A percentile compares a stretch with the other conserved stretches of the same genome.
Conservation (phyloP, 441 rosid genomes). For the Gossypium davidsonii region DNA sequence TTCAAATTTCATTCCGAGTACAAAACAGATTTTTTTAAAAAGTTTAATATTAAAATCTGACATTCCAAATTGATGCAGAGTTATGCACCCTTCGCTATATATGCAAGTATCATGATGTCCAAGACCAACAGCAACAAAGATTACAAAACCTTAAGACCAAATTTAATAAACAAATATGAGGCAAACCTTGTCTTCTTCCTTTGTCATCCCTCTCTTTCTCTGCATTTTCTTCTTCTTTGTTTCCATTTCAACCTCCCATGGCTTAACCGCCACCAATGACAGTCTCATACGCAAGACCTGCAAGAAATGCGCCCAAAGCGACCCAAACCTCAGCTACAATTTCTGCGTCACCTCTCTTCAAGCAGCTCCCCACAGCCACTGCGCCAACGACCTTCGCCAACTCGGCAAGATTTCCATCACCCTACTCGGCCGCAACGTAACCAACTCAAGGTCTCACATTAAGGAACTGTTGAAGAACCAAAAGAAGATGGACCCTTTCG, state of each 20-base stretch:
- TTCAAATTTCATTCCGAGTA: too few species aligned
- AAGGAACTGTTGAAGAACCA: constrained; percentile 27
- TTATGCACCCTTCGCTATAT: not conserved
- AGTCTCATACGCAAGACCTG: constrained; percentile 40
- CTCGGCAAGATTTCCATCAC: constrained; percentile 50
- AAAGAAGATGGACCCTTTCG: constrained; percentile 27
- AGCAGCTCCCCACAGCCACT: constrained; percentile 29
- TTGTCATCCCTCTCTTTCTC: not conserved
- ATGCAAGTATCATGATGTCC: not conserved
- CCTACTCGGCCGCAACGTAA: constrained; percentile 30
- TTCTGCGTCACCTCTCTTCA: constrained; percentile 47
- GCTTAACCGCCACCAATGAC: constrained; percentile 5
- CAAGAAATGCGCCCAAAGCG: constrained; percentile 35
- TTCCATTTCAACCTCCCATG: not conserved
- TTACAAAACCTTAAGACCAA: not conserved
- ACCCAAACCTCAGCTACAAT: constrained; percentile 42
- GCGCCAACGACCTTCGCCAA: constrained; percentile 24
- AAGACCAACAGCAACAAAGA: not conserved
- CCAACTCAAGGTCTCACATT: constrained; percentile 27
- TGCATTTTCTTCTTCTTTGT: constrained; percentile 15
- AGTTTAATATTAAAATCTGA: not conserved
- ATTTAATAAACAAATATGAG: not conserved
- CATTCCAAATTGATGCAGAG: not conserved
- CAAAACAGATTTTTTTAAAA: not conserved
- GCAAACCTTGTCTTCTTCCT: constrained; percentile 12